Evolutionary conservation across 192 early-diverging fungal species (phyloP).

Genomic region (Phlyctochytrium arcticum): DNA sequence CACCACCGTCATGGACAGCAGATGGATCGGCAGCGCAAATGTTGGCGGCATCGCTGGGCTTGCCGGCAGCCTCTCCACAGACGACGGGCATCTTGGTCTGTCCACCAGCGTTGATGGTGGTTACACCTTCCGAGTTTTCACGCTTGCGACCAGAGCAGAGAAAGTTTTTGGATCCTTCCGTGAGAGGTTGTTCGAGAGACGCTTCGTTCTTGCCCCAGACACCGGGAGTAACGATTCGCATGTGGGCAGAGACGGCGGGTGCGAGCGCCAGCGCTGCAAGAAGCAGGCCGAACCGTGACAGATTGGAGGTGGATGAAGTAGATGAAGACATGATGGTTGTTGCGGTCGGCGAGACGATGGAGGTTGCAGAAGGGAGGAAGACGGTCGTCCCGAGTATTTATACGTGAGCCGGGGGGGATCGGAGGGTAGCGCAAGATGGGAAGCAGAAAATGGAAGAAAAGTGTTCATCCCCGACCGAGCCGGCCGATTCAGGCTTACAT

Average conservation of each 20-base stretch:
- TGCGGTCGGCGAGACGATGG: too few species aligned
- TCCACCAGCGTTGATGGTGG: constrained; percentile 10
- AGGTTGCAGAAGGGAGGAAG: too few species aligned
- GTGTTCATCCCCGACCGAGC: too few species aligned
- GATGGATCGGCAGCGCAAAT: constrained; percentile 14
- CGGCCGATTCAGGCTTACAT: too few species aligned
- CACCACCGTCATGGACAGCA: constrained; percentile 20
- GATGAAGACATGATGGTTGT: too few species aligned
- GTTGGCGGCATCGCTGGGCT: constrained; percentile 1
- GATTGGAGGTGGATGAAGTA: too few species aligned
- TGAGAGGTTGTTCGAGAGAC: constrained; percentile 18
- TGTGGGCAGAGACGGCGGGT: constrained; percentile 13
- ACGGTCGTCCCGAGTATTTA: too few species aligned
- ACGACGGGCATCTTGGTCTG: not conserved
- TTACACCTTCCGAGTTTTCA: not conserved
- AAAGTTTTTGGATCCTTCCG: constrained; percentile 5
- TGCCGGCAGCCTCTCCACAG: constrained; percentile 17
- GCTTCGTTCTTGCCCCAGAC: constrained; percentile 7
- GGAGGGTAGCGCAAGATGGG: too few species aligned
- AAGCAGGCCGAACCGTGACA: too few species aligned
- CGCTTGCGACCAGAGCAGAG: constrained; percentile 24
- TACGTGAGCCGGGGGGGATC: too few species aligned
- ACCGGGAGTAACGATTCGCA: constrained; percentile 4
- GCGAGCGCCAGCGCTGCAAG: too few species aligned
- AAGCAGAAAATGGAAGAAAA: too few species aligned